A percentile compares a stretch with the other conserved stretches of the same genome.
phyloP scores from a whole-genome alignment of 352 stramenopile species.

The Phytophthora sansomeana region DNA sequence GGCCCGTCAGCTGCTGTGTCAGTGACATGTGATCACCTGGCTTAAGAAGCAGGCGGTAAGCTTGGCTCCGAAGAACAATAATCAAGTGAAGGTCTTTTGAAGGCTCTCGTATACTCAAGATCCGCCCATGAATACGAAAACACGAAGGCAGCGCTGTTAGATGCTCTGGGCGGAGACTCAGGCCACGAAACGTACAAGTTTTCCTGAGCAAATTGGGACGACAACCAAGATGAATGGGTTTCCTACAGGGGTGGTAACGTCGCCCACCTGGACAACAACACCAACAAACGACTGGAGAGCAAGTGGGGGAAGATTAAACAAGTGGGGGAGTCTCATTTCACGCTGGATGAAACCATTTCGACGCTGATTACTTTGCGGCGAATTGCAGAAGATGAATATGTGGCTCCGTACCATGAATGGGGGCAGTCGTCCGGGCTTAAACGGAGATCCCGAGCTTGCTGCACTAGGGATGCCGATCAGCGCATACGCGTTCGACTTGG shows the following conservation, averaged over 20 bases:
- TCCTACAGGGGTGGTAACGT: no score
- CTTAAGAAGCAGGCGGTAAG: neutral
- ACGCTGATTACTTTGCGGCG: slow-evolving; percentile 8
- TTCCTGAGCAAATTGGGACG: no score
- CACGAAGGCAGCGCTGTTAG: no score
- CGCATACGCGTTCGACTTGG: neutral
- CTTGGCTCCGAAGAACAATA: neutral
- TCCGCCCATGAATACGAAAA: no score
- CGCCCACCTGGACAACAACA: neutral
- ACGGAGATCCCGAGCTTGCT: neutral
- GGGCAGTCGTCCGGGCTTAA: neutral
- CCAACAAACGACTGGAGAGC: neutral
- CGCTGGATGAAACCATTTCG: slow-evolving; percentile 2
- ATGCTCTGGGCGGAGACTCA: no score
- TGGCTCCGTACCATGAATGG: no score
- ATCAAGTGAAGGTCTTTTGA: neutral
- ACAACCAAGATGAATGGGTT: no score
- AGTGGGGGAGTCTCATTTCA: slow-evolving; percentile 5
- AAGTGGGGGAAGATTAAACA: slow-evolving; percentile 10
- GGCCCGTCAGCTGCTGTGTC: neutral
- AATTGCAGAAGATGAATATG: neutral
- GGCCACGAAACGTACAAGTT: no score
- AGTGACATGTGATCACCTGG: neutral
- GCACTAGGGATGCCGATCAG: slow-evolving; percentile 1
- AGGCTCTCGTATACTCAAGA: no score